Evolutionary conservation across 2,329 filamentous ascomycete species (phyloP).

Genomic region (Colletotrichum eleusines): DNA sequence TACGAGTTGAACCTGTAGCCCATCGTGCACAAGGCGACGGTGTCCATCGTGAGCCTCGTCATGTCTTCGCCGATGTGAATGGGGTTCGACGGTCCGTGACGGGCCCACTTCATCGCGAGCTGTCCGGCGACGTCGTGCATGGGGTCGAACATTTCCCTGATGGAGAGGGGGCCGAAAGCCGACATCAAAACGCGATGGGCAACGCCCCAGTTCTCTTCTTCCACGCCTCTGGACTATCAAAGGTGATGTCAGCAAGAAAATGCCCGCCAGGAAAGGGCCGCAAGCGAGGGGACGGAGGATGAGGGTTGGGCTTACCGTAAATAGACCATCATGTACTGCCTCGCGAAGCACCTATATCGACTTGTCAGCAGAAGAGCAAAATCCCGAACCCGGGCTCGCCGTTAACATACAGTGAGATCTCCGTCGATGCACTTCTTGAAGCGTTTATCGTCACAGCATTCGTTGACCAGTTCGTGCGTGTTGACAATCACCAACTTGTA

Average conservation of each 20-base stretch:
- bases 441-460: constrained; percentile 73
- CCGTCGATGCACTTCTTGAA: constrained; percentile 70
- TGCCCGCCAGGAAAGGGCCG: too few relatives aligned
- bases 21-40: constrained; percentile 70
- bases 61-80: constrained; percentile 71
- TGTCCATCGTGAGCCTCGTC: constrained; percentile 72
- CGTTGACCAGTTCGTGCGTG: constrained; percentile 69
- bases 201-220: constrained; percentile 52
- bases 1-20: constrained; percentile 72
- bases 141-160: constrained; percentile 69
- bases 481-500: constrained; percentile 62
- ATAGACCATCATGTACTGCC: constrained; percentile 58
- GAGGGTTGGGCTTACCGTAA: constrained; percentile 32
- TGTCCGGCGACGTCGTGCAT: constrained; percentile 66
- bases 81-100: constrained; percentile 54
- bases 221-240: constrained; percentile 14
- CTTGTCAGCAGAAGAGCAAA: neutral
- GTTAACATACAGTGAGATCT: constrained; percentile 51
- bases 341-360: constrained; percentile 64
- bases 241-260: too few relatives aligned
- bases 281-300: neutral
- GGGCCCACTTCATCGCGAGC: constrained; percentile 66
- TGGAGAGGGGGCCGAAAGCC: constrained; percentile 76
- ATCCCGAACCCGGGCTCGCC: rapidly evolving
- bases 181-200: constrained; percentile 76